These are phyloP conservation scores for Sisymbrium altissimum DNA, from an alignment of 345 rosid species.

Conservation along the genomic window DNA sequence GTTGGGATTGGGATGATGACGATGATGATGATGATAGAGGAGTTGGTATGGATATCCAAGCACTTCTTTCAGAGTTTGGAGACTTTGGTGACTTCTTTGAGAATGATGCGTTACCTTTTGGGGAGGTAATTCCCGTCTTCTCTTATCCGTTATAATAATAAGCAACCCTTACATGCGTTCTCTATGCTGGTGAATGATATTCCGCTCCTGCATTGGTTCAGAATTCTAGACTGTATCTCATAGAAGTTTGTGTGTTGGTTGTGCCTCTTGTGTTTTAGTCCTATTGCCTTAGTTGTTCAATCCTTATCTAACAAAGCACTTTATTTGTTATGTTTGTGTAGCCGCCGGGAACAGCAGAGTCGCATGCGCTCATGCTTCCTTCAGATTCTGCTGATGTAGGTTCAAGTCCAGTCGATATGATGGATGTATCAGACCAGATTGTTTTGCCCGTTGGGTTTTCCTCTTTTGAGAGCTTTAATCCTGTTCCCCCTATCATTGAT, in stretches of 20 bases:
- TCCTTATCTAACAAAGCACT: conserved; percentile 19
- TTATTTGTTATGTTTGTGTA: conserved; percentile 41
- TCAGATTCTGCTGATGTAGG: conserved; percentile 82
- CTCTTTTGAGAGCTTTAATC: conserved; percentile 82
- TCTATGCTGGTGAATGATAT: conserved; percentile 16
- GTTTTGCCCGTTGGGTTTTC: conserved; percentile 70
- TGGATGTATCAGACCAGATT: conserved; percentile 84
- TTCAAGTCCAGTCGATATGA: conserved; percentile 68
- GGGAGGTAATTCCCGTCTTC: conserved; percentile 64
- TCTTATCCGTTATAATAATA: background rate
- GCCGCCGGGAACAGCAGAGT: conserved; percentile 99
- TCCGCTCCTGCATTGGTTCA: background rate
- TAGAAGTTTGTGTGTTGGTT: conserved; percentile 4
- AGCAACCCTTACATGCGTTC: background rate
- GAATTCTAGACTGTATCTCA: conserved; percentile 5
- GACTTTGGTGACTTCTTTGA: conserved; percentile 98
- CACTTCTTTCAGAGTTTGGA: conserved; percentile 98
- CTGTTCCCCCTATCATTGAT: conserved; percentile 52
- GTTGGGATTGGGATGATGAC: conserved; percentile 77
- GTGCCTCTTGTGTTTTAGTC: background rate
- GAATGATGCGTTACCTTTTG: conserved; percentile 88
- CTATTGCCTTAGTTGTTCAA: background rate
- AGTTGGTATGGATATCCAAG: conserved; percentile 81
- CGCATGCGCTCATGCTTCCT: conserved; percentile 75
- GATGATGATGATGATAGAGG: conserved; percentile 75